These are phyloP conservation scores for Anastatica hierochuntica DNA, from an alignment of 345 rosid species.

Conservation along the genomic window DNA sequence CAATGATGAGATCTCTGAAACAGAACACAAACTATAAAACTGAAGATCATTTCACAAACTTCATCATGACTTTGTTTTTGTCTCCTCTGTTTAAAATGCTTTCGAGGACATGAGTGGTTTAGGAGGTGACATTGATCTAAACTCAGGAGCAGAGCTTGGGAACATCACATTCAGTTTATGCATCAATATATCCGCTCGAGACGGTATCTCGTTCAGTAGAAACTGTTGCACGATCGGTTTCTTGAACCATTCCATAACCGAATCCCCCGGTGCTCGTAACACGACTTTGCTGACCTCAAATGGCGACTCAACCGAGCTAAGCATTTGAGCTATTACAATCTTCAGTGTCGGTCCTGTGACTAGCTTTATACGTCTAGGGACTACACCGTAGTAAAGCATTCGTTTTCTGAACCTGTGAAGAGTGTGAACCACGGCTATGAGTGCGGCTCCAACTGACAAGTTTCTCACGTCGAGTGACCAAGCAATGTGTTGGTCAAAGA, in stretches of 20 bases:
- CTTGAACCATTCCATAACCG: constrained; percentile 95
- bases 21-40: background rate
- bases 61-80: background rate
- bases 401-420: constrained; percentile 93
- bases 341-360: constrained; percentile 92
- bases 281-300: constrained; percentile 96
- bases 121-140: constrained; percentile 70
- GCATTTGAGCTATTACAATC: constrained; percentile 85
- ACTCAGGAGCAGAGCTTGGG: constrained; percentile 93
- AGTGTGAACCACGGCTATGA: constrained; percentile 88
- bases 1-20: background rate
- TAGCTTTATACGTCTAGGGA: constrained; percentile 88
- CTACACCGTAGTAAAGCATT: constrained; percentile 85
- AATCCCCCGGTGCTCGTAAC: constrained; percentile 80
- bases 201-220: constrained; percentile 82
- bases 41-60: constrained; percentile 3
- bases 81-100: constrained; percentile 12
- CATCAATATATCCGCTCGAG: constrained; percentile 86
- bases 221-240: constrained; percentile 96
- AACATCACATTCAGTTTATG: constrained; percentile 77
- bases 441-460: constrained; percentile 94
- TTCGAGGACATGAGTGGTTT: constrained; percentile 40
- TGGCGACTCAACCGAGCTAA: constrained; percentile 89
- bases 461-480: constrained; percentile 97
- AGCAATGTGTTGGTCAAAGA: constrained; percentile 92